Base-by-base conservation (phyloP, 805 yeast species). In the Wickerhamia fluorescens region DNA sequence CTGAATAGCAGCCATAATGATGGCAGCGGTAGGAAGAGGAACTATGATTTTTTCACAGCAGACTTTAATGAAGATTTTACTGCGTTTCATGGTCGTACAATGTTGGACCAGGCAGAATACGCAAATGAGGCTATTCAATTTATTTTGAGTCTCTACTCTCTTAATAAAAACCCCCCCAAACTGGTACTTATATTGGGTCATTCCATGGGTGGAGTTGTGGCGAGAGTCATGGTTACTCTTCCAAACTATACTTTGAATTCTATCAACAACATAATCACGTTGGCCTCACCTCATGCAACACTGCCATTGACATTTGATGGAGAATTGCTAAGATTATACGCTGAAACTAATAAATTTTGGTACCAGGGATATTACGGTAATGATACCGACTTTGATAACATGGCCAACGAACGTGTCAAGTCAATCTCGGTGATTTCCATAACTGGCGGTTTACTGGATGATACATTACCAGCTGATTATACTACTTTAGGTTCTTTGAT, bases 151-250 rank as follows among this genome's bases (percentile, higher is more conserved):
- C 57, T 89, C 4, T 89, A 89, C 44, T 40, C 53, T n/a, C 38
- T 59, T 6, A 53, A 50, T 13, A 47, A 51, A 2, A 45, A 51
- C 6, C 58, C 60, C 18, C 92, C 92, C 0, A 50, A 53, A 16
- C 81, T 95, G 0, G 94, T 89, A 2, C 73, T 89, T 0, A 49
- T 89, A 0, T 40, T 89, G 1, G 96, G 86, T 3, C 98, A 89
- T 58, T 89, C 97, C 1, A 89, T 89, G 98, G 98, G 98, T 23
- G 98, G 98, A 3, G 73, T 89, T 11, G 97, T 92, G 1, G 82
- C 95, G 3, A 66, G 97, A 34, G 78, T 85, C 0, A 74, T 88
- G 74, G 67, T 85, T 5, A 76, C 94, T 0, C 56, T 89, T 30
- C 81, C 86, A 1, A 88, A 86, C 46, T 88, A 85, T 49, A 44